Percentiles rank a stretch among this genome's conserved stretches.
Evolutionary conservation across 2,329 filamentous ascomycete genomes (phyloP).

Genomic region (Nigrospora osmanthi): DNA sequence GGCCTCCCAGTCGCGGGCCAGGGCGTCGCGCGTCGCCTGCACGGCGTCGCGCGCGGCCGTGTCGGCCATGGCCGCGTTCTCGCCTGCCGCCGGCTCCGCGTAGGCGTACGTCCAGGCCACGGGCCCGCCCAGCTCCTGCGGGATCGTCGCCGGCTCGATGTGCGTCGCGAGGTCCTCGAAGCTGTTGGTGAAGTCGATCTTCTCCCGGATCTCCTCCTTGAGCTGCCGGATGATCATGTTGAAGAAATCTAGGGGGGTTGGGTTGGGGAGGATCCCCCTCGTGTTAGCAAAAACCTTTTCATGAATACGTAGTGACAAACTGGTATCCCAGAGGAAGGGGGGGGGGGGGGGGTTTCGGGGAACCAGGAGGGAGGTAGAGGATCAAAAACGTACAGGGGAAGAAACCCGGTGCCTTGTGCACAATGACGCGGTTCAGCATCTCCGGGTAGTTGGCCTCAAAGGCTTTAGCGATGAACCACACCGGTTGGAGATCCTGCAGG

Average conservation of each 20-base stretch:
- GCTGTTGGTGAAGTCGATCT: slow-evolving; percentile 83
- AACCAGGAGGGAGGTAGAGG: not conserved
- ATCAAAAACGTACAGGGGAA: slow-evolving; percentile 58
- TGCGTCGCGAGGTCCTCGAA: slow-evolving; percentile 67
- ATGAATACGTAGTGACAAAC: no score
- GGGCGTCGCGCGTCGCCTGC: slow-evolving; percentile 47
- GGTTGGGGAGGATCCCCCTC: slow-evolving; percentile 20
- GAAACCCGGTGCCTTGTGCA: slow-evolving; percentile 91
- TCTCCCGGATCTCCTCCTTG: slow-evolving; percentile 84
- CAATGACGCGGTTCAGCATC: slow-evolving; percentile 74
- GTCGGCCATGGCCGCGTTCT: slow-evolving; percentile 67
- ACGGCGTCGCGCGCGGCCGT: slow-evolving; percentile 51
- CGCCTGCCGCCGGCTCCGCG: slow-evolving; percentile 60
- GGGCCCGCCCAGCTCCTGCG: slow-evolving; percentile 73
- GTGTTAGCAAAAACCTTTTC: no score
- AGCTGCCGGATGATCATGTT: slow-evolving; percentile 88
- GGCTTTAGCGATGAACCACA: slow-evolving; percentile 98
- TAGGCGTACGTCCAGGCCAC: slow-evolving; percentile 80
- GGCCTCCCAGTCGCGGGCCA: slow-evolving; percentile 63
- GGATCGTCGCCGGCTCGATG: slow-evolving; percentile 61
- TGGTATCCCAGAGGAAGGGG: no score
- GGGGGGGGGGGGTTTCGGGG: no score
- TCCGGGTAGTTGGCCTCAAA: slow-evolving; percentile 98
- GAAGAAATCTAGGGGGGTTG: slow-evolving; percentile 60
- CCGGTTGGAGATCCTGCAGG: slow-evolving; percentile 72